Base-by-base conservation (phyloP, 208 protist species). In the Borovskyia barvae region DNA sequence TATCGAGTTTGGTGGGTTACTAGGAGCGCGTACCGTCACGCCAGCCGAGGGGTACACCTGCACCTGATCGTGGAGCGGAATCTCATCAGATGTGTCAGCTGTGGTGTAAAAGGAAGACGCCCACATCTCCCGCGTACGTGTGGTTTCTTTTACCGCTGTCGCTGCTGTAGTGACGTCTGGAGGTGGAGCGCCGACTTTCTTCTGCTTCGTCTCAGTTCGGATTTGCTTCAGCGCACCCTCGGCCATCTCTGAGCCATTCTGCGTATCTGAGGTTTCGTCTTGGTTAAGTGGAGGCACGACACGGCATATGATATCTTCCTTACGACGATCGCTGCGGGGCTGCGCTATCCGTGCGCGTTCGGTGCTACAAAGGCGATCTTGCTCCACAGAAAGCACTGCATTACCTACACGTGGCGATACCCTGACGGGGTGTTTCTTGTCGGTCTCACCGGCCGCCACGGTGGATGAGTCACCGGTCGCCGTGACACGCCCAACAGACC, bases 21-120 rank as follows among this genome's bases (percentile, higher is more conserved):
- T 59, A 19, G 37, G 24, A n/a, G n/a, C 54, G 22, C 63, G 26
- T 20, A 77, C 54, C 15, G 46, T 64, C 7, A 77, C 71, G 1
- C 71, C 71, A 20, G 71, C 56, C 12, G 66, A 64, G 0, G 71
- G 71, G 6, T 15, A 11, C 33, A 77, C 64, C 48, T 70, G 53
- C 30, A 77, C 56, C 51, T 75, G 69, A 19, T 66, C 56, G 45
- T 66, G 55, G 39, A 75, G 36, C 30, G 65, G 59, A 2, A 53
- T 37, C 47, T 58, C 63, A 24, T 51, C 63, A 0, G 63, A 30
- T 0, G 48, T 40, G 25, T 63, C 54, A 2, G 39, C 52, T 5
- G 54, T 59, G 4, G 20, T 59, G 55, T 63, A 71, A 48, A 71
- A 64, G 15, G 64, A 63, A 4, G 64, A 32, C 4, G 39, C 45